These are phyloP conservation scores for Heliamphora exappendiculata DNA, from an alignment of 148 eudicot species.

Conservation along the genomic window DNA sequence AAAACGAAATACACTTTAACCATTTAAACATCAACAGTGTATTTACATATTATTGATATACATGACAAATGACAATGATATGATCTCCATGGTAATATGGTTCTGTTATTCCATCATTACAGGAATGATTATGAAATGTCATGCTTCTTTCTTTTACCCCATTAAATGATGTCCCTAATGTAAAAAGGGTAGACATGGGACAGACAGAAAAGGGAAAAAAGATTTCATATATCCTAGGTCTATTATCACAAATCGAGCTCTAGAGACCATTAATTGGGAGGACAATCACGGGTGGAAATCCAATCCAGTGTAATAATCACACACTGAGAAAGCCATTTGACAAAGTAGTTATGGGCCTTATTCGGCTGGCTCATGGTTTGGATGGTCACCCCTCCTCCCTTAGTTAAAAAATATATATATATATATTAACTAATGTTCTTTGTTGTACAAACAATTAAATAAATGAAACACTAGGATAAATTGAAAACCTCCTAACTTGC, in stretches of 20 bases:
- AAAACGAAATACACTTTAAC: constrained; percentile 10
- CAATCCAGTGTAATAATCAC: not conserved
- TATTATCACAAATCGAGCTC: constrained; percentile 1
- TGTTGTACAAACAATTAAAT: no score
- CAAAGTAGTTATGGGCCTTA: no score
- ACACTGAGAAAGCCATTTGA: no score
- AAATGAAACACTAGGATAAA: not conserved
- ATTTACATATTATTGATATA: not conserved
- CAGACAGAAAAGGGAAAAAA: not conserved
- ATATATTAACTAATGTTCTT: no score
- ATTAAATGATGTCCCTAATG: not conserved
- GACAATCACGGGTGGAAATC: not conserved
- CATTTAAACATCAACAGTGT: not conserved
- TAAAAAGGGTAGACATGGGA: not conserved
- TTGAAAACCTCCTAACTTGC: not conserved
- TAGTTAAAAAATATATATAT: no score
- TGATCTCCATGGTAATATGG: not conserved
- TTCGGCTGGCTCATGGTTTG: constrained; percentile 6
- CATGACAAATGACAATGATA: not conserved
- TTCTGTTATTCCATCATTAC: not conserved
- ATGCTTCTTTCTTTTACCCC: not conserved
- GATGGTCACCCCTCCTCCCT: not conserved
- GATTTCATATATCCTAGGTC: not conserved
- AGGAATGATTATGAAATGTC: constrained; percentile 4
- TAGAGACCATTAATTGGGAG: constrained; percentile 3